Evolutionary conservation across 2,329 filamentous ascomycete genomes (phyloP).

Genomic region (Ascomycota sp.): DNA sequence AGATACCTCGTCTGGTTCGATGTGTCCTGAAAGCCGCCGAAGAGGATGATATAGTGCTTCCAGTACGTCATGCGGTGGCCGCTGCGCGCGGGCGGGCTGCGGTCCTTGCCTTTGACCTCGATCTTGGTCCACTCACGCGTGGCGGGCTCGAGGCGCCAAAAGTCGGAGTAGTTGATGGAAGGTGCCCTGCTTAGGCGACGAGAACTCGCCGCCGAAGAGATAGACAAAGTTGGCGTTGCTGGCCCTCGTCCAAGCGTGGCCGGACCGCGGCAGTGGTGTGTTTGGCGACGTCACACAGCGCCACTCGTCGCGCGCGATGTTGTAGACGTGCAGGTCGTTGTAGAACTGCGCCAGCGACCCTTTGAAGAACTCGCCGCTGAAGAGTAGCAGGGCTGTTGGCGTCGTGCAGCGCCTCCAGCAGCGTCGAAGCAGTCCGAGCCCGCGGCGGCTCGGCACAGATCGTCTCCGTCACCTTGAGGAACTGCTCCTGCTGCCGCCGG

Average conservation of each 20-base stretch:
- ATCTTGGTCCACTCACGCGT: conserved; percentile 80
- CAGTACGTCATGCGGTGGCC: conserved; percentile 92
- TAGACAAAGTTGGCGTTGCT: conserved; percentile 73
- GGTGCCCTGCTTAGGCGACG: conserved; percentile 86
- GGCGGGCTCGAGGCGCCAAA: conserved; percentile 76
- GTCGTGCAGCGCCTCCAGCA: conserved; percentile 72
- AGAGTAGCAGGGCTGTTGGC: conserved; percentile 72
- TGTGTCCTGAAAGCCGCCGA: conserved; percentile 94
- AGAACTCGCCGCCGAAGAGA: conserved; percentile 92
- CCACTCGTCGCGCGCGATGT: conserved; percentile 79
- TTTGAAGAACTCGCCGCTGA: conserved; percentile 92
- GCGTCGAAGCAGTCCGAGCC: conserved; percentile 57
- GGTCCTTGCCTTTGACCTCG: conserved; percentile 58
- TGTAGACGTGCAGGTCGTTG: conserved; percentile 46
- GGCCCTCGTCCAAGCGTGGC: conserved; percentile 85
- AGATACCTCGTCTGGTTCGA: conserved; percentile 89
- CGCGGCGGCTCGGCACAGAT: conserved; percentile 50
- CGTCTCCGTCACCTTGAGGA: conserved; percentile 79
- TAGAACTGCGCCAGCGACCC: conserved; percentile 61
- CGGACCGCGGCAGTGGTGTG: conserved; percentile 70
- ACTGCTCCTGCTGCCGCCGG: conserved; percentile 79
- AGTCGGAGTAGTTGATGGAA: conserved; percentile 99
- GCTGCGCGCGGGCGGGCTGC: conserved; percentile 64
- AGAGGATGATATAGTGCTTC: conserved; percentile 92
- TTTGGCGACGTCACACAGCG: conserved; percentile 79